Base-by-base conservation (phyloP, 1,284 basidiomycete genomes). In the Cutaneotrichosporon sp. region DNA sequence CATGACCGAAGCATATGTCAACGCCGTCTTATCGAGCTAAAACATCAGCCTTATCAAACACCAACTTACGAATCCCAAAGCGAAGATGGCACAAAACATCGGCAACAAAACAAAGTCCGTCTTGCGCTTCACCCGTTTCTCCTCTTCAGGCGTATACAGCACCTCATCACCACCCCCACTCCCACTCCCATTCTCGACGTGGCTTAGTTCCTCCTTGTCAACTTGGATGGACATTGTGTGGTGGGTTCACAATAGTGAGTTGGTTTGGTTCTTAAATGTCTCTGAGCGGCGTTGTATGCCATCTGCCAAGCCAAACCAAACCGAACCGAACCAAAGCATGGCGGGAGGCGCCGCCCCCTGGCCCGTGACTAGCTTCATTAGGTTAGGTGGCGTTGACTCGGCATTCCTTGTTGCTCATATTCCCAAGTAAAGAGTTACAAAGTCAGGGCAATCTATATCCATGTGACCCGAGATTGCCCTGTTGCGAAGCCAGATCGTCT, bases 1-100 rank as follows among this genome's bases (percentile, higher is more conserved):
- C 65, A 66, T 66, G 31, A 62, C 60, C 0, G 56, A 51, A 9
- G 65, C 61, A 34, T 64, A 67, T 0, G 62, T 64, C 32, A 67
- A 9, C 0, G 62, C 60, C 31, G 65, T 67, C 63, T 67, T 67
- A 57, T 67, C 65, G 11, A 67, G 58, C 34, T 36, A 36, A 1
- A 36, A 1, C 34, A 13, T 36, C 34, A 36, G 34, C 2, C 11
- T 13, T 36, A 1, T 8, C 7, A 5, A 8, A 5, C 1, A 5
- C 2, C 34, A 36, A 36, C 34, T 5, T 13, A 36, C 34, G 18
- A 56, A 61, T 14, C 56, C 40, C n/a, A 61, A 52, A 4, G 38
- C 60, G 22, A 36, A 55, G 16, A 61, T 36, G 31, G 52, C 21
- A 10, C 51, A 55, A 42, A 61, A 31, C 13, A 59, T 22, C 1